These are phyloP conservation scores for Monosporascus sp. DNA, from an alignment of 2,329 filamentous ascomycete genomes.

Conservation along the genomic window DNA sequence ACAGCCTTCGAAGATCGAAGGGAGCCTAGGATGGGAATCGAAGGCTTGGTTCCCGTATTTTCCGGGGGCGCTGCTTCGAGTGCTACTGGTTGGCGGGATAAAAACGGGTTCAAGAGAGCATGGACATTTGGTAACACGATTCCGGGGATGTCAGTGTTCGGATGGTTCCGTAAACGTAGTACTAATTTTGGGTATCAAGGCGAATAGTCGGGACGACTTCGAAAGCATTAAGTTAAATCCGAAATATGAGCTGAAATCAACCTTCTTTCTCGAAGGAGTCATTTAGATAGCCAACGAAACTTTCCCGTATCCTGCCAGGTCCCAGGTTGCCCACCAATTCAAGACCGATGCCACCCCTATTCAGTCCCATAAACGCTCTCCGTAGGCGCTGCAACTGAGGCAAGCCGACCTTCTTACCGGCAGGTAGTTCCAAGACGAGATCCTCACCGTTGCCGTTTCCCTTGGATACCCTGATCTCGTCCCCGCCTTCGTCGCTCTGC, in stretches of 20 bases:
- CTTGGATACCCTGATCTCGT: slow-evolving; percentile 47
- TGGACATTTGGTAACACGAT: too few species aligned
- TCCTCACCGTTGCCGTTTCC: slow-evolving; percentile 35
- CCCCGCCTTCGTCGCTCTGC: slow-evolving; percentile 62
- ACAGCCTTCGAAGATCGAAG: too few species aligned
- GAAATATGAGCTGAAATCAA: slow-evolving; percentile 21
- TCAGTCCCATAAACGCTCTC: slow-evolving; percentile 72
- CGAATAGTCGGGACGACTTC: too few species aligned
- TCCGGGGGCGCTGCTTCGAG: too few species aligned
- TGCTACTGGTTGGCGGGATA: too few species aligned
- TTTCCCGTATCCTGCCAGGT: slow-evolving; percentile 52
- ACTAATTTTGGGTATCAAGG: too few species aligned
- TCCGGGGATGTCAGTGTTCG: too few species aligned
- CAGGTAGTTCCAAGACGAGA: slow-evolving; percentile 60
- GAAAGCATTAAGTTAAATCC: neutral
- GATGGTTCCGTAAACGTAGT: too few species aligned
- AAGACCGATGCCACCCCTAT: slow-evolving; percentile 62
- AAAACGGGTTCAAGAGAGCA: too few species aligned
- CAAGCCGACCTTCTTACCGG: slow-evolving; percentile 58
- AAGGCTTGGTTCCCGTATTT: too few species aligned
- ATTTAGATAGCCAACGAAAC: slow-evolving; percentile 64
- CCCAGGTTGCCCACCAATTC: slow-evolving; percentile 51
- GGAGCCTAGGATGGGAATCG: too few species aligned
- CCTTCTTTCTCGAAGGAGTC: slow-evolving; percentile 57
- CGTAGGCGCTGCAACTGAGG: slow-evolving; percentile 74